A percentile compares a stretch with the other conserved stretches of the same genome.
phyloP scores from a whole-genome alignment of 2,329 filamentous ascomycete species.

The Amylocarpus encephaloides region DNA sequence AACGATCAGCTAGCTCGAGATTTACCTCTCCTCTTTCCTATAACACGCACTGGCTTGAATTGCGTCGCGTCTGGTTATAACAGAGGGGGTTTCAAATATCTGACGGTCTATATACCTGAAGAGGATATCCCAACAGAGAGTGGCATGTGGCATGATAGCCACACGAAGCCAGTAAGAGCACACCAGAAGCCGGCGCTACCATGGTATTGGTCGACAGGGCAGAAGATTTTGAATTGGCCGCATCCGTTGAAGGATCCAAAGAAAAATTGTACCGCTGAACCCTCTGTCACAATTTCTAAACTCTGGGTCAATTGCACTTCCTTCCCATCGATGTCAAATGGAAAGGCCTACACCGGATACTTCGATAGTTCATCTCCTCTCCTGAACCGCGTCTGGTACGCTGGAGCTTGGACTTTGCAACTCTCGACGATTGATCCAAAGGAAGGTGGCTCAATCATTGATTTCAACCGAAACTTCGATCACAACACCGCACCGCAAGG shows the following conservation, averaged over 20 bases:
- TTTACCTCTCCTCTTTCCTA: slow-evolving; percentile 29
- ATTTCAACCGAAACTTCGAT: slow-evolving; percentile 32
- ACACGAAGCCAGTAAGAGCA: slow-evolving; percentile 5
- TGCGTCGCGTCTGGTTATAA: slow-evolving; percentile 33
- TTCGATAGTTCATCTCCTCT: slow-evolving; percentile 45
- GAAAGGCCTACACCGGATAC: slow-evolving; percentile 46
- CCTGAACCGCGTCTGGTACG: slow-evolving; percentile 49
- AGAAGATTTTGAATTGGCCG: slow-evolving; percentile 16
- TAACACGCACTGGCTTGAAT: slow-evolving; percentile 28
- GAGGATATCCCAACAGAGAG: slow-evolving; percentile 18
- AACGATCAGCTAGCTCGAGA: slow-evolving; percentile 30
- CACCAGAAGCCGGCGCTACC: neutral
- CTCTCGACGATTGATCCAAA: slow-evolving; percentile 33
- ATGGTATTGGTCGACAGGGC: slow-evolving; percentile 15
- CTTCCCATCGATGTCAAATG: slow-evolving; percentile 40
- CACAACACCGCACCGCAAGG: slow-evolving; percentile 26
- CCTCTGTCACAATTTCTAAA: slow-evolving; percentile 30
- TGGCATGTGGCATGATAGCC: slow-evolving; percentile 20
- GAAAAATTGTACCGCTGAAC: slow-evolving; percentile 17
- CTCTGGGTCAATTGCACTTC: slow-evolving; percentile 38
- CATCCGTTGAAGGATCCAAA: neutral
- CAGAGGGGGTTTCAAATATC: slow-evolving; percentile 36
- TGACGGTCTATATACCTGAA: slow-evolving; percentile 33
- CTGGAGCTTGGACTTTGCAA: slow-evolving; percentile 44
- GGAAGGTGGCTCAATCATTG: slow-evolving; percentile 32